phyloP scores from a whole-genome alignment of 108 stramenopile species.

The Skeletonema menzelii region DNA sequence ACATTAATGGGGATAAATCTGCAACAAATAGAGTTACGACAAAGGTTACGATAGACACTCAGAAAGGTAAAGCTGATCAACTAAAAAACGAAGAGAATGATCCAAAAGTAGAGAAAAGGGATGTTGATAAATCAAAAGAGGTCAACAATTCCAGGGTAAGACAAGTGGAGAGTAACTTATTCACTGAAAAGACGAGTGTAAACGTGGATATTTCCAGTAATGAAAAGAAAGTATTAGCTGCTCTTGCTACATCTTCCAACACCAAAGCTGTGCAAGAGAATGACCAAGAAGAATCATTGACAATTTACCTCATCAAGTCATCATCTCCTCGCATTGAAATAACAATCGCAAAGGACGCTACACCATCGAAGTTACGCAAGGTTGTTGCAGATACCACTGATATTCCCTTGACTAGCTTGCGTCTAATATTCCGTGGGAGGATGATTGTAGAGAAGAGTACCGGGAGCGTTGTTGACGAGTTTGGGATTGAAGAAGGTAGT shows the following conservation, averaged over 20 bases:
- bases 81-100: not conserved
- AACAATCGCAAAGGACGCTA: conserved; percentile 6
- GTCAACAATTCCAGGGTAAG: not conserved
- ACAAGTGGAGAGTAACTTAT: not conserved
- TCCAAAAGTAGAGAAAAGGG: not conserved
- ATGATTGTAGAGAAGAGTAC: conserved; percentile 37
- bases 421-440: conserved; percentile 74
- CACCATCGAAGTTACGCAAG: conserved; percentile 45
- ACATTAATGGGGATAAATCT: not conserved
- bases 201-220: not conserved
- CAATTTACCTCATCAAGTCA: conserved; percentile 14
- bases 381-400: conserved; percentile 42
- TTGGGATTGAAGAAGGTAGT: conserved; percentile 16
- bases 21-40: not conserved
- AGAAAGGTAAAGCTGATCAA: too few relatives aligned
- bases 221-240: not conserved
- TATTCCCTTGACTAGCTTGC: conserved; percentile 51
- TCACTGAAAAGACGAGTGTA: not conserved
- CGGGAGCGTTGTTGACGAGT: not conserved
- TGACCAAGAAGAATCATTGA: not conserved
- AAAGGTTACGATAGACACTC: not conserved
- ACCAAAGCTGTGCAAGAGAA: not conserved
- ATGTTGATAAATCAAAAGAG: not conserved
- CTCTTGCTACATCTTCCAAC: not conserved
- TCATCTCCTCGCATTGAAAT: conserved; percentile 4